A percentile compares a stretch with the other conserved stretches of the same genome.
phyloP scores from a whole-genome alignment of 331 rosid genomes.

The Rhamnella rubrinervis region DNA sequence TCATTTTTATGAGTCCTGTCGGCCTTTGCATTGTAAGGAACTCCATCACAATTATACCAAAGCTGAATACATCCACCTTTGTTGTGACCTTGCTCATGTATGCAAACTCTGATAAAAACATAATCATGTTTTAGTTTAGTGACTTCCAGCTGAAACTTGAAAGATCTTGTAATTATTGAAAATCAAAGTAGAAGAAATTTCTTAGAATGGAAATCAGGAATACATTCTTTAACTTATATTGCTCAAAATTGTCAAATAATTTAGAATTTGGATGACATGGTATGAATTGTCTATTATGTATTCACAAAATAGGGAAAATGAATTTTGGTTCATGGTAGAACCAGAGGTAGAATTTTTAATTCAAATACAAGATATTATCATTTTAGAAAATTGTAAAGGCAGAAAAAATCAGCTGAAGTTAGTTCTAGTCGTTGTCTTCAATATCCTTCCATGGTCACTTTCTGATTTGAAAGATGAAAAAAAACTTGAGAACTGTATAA shows the following conservation, averaged over 20 bases:
- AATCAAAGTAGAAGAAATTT: no score
- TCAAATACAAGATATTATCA: neutral
- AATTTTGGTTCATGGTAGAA: no score
- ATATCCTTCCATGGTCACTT: no score
- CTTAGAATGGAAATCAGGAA: no score
- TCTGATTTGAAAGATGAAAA: no score
- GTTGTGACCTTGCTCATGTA: constrained; percentile 68
- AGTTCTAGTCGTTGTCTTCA: neutral
- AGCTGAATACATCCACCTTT: constrained; percentile 84
- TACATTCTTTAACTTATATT: no score
- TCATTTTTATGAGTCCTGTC: constrained; percentile 57
- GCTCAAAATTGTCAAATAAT: no score
- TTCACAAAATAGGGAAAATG: no score
- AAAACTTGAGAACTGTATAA: no score
- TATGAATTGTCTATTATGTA: no score
- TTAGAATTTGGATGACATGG: no score
- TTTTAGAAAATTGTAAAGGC: neutral
- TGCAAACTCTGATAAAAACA: constrained; percentile 56
- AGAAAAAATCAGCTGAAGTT: neutral
- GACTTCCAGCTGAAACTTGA: neutral
- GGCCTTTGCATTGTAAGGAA: constrained; percentile 73
- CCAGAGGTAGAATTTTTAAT: neutral
- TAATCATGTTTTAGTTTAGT: neutral
- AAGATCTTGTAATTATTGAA: no score
- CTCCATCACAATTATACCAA: constrained; percentile 76